Evolutionary conservation across 768 basidiomycete species (phyloP).

Genomic region (Aureoboletus auriporus): DNA sequence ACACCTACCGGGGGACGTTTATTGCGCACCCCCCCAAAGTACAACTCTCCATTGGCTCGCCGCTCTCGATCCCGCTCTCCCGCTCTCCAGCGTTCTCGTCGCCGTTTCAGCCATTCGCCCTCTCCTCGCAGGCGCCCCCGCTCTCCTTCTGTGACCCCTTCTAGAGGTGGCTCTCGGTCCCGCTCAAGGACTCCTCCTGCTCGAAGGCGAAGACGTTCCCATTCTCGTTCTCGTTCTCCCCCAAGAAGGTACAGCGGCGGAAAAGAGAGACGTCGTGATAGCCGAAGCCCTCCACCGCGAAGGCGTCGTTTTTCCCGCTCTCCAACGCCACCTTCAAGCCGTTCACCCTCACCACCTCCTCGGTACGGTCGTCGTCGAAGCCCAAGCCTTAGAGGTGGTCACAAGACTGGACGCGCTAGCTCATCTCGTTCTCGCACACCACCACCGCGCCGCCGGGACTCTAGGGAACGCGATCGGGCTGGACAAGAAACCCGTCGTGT

Average conservation of each 20-base stretch:
- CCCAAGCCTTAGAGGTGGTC: slow-evolving; percentile 31
- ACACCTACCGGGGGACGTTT: slow-evolving; percentile 36
- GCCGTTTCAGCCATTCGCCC: slow-evolving; percentile 24
- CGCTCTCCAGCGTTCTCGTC: slow-evolving; percentile 20
- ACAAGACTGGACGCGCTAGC: slow-evolving; percentile 25
- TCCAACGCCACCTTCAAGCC: slow-evolving; percentile 46
- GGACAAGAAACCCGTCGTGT: slow-evolving; percentile 16
- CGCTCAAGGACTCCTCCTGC: slow-evolving; percentile 41
- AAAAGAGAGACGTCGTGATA: slow-evolving; percentile 25
- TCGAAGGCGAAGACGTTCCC: slow-evolving; percentile 35
- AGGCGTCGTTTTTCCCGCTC: slow-evolving; percentile 46
- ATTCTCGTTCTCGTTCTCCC: slow-evolving; percentile 28
- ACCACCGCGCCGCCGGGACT: slow-evolving; percentile 30
- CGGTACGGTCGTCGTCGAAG: slow-evolving; percentile 47
- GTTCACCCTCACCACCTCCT: slow-evolving; percentile 29
- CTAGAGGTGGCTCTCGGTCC: slow-evolving; percentile 36
- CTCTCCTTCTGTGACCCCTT: slow-evolving; percentile 32
- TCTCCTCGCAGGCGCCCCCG: slow-evolving; percentile 26
- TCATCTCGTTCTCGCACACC: slow-evolving; percentile 36
- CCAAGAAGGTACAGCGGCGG: slow-evolving; percentile 19
- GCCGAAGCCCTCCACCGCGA: slow-evolving; percentile 31
- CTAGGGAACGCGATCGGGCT: slow-evolving; percentile 21
- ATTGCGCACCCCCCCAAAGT: slow-evolving; percentile 26
- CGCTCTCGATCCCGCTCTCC: slow-evolving; percentile 36
- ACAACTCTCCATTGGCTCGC: slow-evolving; percentile 34